Conservation (phyloP, 2,329 filamentous ascomycete species). For the Xylariaceae sp. region DNA sequence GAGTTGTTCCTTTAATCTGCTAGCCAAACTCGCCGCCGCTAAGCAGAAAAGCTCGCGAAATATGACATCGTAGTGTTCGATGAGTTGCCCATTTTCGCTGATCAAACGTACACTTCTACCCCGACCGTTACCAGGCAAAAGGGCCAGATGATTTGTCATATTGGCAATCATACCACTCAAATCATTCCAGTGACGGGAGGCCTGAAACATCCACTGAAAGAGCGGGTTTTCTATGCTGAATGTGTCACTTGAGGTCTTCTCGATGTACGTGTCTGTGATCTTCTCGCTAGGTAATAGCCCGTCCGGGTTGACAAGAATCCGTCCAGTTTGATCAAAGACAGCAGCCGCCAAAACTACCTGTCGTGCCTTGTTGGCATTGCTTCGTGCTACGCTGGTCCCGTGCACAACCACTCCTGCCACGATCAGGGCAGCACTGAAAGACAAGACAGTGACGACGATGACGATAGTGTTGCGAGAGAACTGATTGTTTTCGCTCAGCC, state of each 20-base stretch:
- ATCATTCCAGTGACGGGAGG: slow-evolving; percentile 76
- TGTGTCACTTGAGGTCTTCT: slow-evolving; percentile 72
- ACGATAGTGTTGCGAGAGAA: slow-evolving; percentile 69
- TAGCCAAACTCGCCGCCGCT: slow-evolving; percentile 75
- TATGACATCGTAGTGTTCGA: slow-evolving; percentile 74
- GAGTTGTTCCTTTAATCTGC: slow-evolving; percentile 67
- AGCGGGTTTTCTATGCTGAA: slow-evolving; percentile 79
- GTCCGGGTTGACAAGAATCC: slow-evolving; percentile 71
- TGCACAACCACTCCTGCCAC: slow-evolving; percentile 62
- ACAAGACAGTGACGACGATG: slow-evolving; percentile 74
- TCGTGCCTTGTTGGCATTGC: slow-evolving; percentile 64
- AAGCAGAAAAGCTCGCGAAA: slow-evolving; percentile 86
- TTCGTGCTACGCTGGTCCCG: slow-evolving; percentile 58
- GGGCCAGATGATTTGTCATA: slow-evolving; percentile 74
- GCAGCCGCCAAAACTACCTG: slow-evolving; percentile 65
- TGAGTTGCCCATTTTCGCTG: slow-evolving; percentile 60
- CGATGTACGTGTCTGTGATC: slow-evolving; percentile 78
- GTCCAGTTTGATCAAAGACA: slow-evolving; percentile 70
- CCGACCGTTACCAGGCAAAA: slow-evolving; percentile 49
- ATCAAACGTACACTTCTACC: slow-evolving; percentile 52
- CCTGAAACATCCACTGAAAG: slow-evolving; percentile 87
- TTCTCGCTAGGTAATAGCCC: slow-evolving; percentile 74
- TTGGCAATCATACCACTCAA: slow-evolving; percentile 70
- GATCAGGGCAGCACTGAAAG: slow-evolving; percentile 64
- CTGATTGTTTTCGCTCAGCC: slow-evolving; percentile 49